phyloP scores from a whole-genome alignment of 441 rosid species.

The Mallotus japonicus region DNA sequence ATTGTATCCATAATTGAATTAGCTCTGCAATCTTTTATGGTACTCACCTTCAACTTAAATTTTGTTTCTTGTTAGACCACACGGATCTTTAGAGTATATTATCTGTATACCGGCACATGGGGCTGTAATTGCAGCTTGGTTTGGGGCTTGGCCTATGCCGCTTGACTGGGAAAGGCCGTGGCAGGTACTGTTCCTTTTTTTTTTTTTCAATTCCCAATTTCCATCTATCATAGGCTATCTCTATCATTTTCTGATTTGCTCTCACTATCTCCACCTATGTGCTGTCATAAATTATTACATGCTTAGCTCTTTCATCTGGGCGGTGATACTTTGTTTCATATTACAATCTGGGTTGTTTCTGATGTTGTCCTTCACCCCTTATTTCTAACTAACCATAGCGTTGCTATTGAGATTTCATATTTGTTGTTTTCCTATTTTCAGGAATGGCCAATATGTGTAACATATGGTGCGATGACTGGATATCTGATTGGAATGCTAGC shows the following conservation, averaged over 20 bases:
- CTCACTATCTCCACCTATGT: background rate
- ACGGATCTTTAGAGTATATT: constrained; percentile 49
- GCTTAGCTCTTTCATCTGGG: too few relatives aligned
- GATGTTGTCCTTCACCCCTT: too few relatives aligned
- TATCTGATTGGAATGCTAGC: constrained; percentile 48
- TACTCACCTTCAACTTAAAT: constrained; percentile 27
- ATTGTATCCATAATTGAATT: background rate
- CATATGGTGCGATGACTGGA: constrained; percentile 70
- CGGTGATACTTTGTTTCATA: too few relatives aligned
- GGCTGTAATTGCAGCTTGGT: constrained; percentile 83
- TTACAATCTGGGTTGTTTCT: too few relatives aligned
- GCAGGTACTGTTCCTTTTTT: constrained; percentile 48
- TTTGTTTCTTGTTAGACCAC: constrained; percentile 37
- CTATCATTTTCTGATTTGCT: background rate
- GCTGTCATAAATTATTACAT: background rate
- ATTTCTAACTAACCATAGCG: background rate
- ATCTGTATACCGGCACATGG: constrained; percentile 73
- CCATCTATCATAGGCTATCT: background rate
- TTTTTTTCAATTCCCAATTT: background rate
- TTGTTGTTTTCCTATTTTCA: constrained; percentile 23
- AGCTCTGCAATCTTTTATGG: background rate
- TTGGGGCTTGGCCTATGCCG: constrained; percentile 99
- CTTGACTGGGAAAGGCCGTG: constrained; percentile 99
- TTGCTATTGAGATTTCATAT: constrained; percentile 3
- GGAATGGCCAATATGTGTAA: constrained; percentile 94